Evolutionary conservation across 108 stramenopile species (phyloP).

Genomic region (Schizochytrium sp.): DNA sequence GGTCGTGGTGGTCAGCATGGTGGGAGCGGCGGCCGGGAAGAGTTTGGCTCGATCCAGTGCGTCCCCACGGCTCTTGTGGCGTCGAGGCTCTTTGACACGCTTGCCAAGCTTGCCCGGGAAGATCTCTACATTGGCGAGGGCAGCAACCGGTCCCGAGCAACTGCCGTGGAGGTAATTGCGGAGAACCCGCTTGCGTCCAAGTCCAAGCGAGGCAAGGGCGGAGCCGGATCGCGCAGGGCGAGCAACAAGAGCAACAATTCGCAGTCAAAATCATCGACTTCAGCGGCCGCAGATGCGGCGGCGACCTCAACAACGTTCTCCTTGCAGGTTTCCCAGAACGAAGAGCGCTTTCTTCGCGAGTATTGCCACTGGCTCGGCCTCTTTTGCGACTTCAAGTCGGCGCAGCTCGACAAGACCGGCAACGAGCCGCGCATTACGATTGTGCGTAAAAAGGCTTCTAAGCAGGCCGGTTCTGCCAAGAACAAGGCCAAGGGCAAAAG

Average conservation of each 20-base stretch:
- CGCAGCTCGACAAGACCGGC: not conserved
- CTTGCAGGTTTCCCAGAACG: not conserved
- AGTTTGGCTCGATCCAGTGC: not conserved
- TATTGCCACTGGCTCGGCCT: not conserved
- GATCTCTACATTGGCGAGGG: not conserved
- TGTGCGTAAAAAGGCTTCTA: not conserved
- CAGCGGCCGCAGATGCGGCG: not conserved
- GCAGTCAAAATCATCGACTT: not conserved
- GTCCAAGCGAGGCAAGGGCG: not conserved
- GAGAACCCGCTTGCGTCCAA: not conserved
- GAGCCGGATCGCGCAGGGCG: not conserved
- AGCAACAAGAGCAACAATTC: not conserved
- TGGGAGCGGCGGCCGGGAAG: not conserved
- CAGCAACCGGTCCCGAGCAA: not conserved
- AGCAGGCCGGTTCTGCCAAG: not conserved
- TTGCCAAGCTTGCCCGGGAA: not conserved
- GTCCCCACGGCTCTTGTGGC: not conserved
- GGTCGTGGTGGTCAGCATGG: not conserved
- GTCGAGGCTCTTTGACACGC: not conserved
- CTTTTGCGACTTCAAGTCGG: not conserved
- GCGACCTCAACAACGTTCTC: not conserved
- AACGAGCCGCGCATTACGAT: not conserved
- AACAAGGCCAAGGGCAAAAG: not conserved
- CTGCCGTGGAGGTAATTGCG: not conserved
- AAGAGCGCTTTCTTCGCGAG: not conserved